phyloP scores from a whole-genome alignment of 306 rosid genomes.

The Carpinus fangiana region DNA sequence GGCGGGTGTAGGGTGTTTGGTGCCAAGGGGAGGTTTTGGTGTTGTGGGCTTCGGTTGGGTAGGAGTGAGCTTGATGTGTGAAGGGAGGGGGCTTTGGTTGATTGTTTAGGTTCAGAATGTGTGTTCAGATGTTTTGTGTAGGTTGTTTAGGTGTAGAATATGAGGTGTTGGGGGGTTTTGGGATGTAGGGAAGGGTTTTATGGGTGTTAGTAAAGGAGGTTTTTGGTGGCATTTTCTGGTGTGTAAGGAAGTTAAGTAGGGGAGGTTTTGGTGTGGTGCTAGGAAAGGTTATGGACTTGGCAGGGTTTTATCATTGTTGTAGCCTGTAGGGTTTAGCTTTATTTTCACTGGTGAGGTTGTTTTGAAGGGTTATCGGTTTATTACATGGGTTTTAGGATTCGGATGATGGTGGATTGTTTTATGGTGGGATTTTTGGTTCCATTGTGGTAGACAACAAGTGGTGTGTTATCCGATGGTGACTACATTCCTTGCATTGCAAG shows the following conservation, averaged over 20 bases:
- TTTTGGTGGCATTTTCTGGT: neutral
- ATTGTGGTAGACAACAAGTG: no score
- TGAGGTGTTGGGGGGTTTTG: neutral
- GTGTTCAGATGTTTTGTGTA: neutral
- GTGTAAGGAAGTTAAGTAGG: no score
- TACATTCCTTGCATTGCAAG: no score
- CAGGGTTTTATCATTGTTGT: neutral
- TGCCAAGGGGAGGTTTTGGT: neutral
- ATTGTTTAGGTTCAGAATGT: neutral
- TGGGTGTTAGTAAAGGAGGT: neutral
- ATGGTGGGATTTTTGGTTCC: neutral
- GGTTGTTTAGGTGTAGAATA: neutral
- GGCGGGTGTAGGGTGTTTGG: neutral
- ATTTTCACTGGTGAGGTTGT: neutral
- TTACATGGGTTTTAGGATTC: no score
- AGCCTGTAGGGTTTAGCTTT: neutral
- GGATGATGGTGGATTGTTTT: neutral
- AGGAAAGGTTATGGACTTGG: neutral
- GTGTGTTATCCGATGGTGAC: no score
- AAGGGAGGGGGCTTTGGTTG: no score
- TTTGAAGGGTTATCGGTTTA: no score
- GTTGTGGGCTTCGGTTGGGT: neutral
- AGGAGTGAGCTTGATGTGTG: no score
- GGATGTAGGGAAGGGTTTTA: no score
- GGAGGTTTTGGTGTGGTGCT: neutral